Base-by-base conservation (phyloP, 139 green algal genomes). In the Pycnococcus provasolii region DNA sequence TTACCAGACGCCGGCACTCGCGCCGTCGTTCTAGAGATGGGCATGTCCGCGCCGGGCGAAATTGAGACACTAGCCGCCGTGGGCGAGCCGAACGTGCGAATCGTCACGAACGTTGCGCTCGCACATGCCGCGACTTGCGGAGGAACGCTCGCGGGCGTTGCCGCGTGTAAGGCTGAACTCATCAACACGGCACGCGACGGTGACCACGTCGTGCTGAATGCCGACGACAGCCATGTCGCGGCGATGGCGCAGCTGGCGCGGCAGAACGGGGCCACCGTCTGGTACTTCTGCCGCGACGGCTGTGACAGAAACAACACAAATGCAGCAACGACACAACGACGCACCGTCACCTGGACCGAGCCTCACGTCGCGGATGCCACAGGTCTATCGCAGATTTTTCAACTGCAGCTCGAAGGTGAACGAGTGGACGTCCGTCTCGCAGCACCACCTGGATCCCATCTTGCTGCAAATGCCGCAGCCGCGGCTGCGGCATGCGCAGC, bases 41-140 rank as follows among this genome's bases (percentile, higher is more conserved):
- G 76, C 5, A 82, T 82, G 76, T 79, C 58, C 51, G 37, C 58
- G 0, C 26, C 41, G 0, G 76, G 76, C 0, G 76, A 82, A 55
- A 83, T 82, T 40, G 42, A 40, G 41, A 7, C 54, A 45, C 65
- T 82, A 8, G 7, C 48, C 3, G 3, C 37, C 8, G 76, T 82
- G 26, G 47, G 44, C 58, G 4, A 15, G 6, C 75, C 76, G 11
- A 67, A 37, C 52, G 66, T 82, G 37, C 45, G 76, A 1, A 3
- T 81, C 0, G 47, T 81, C 0, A 77, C 75, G 40, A 81, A 81
- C 48, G 76, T 82, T 1, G 76, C 67, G 11, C 53, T 58, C 39
- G 76, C 70, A 2, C 76, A 81, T 15, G 13, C 78, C 11, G 74
- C 26, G 26, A 26, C 26, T 26, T 26, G 26, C 26, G 26, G 26